A percentile compares a stretch with the other conserved stretches of the same genome.
phyloP scores from a whole-genome alignment of 352 stramenopile species.

The Pythium aphanidermatum region DNA sequence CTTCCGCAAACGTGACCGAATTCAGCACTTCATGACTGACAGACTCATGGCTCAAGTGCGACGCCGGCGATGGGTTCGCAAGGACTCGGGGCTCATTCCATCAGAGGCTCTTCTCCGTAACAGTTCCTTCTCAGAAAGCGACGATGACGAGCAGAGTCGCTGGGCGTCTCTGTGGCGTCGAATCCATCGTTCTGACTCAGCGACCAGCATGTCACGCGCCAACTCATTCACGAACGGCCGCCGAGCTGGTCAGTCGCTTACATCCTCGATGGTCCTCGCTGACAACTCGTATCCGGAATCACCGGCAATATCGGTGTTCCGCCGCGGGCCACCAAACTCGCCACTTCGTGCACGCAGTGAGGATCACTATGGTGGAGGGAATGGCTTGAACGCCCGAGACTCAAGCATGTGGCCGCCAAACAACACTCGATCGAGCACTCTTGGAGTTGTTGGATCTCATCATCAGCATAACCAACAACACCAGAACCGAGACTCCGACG shows the following conservation, averaged over 20 bases:
- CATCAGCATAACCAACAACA: constrained; percentile 1
- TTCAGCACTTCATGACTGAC: constrained; percentile 83
- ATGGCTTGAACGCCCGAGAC: background rate
- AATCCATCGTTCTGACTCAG: constrained; percentile 33
- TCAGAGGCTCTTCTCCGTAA: constrained; percentile 28
- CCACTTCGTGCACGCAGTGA: constrained; percentile 7
- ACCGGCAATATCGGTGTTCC: constrained; percentile 49
- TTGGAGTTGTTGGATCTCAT: background rate
- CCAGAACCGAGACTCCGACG: constrained; percentile 9
- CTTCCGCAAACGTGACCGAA: constrained; percentile 72
- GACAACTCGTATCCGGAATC: constrained; percentile 64
- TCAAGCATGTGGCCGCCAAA: constrained; percentile 10
- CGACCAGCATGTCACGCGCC: constrained; percentile 55
- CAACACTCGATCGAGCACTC: constrained; percentile 9
- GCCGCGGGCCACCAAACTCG: constrained; percentile 39
- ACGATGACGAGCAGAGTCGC: constrained; percentile 61
- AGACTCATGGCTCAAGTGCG: constrained; percentile 80
- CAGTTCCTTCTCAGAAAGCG: constrained; percentile 55
- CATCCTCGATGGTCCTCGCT: constrained; percentile 34
- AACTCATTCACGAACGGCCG: constrained; percentile 53
- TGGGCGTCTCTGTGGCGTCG: constrained; percentile 68
- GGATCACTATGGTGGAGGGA: background rate
- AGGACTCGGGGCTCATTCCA: constrained; percentile 35
- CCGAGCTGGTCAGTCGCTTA: constrained; percentile 25
- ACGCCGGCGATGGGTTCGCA: constrained; percentile 73